Percentiles rank a stretch among this genome's conserved stretches.
Evolutionary conservation across 371 early-diverging fungal species (phyloP).

Genomic region (Apophysomyces ossiformis): DNA sequence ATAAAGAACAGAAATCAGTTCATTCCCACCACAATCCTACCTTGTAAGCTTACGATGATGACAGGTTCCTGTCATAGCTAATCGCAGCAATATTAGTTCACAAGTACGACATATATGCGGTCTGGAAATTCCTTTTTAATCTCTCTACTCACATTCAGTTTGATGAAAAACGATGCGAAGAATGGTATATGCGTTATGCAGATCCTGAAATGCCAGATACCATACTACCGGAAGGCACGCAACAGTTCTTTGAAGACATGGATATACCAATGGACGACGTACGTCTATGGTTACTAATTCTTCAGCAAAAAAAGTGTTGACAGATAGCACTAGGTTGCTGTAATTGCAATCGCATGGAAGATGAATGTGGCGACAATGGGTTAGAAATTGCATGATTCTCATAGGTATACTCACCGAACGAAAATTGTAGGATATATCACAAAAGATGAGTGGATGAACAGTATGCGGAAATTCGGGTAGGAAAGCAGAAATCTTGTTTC

Average conservation of each 20-base stretch:
- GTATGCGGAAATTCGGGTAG: constrained; percentile 66
- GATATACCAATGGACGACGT: constrained; percentile 50
- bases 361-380: constrained; percentile 67
- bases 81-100: not conserved
- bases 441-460: constrained; percentile 68
- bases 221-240: constrained; percentile 49
- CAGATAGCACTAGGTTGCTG: constrained; percentile 43
- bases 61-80: not conserved
- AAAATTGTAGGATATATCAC: constrained; percentile 58
- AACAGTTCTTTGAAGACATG: constrained; percentile 47
- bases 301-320: not conserved
- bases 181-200: constrained; percentile 40
- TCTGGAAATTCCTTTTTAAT: not conserved
- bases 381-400: constrained; percentile 20
- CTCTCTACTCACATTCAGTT: constrained; percentile 29
- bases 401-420: not conserved
- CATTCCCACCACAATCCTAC: not conserved
- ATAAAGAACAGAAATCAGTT: not conserved
- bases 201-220: constrained; percentile 42
- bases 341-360: constrained; percentile 68
- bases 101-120: not conserved
- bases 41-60: not conserved
- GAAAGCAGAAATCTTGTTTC: constrained; percentile 2
- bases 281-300: not conserved
- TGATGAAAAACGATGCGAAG: constrained; percentile 36